Evolutionary conservation across 116 monocot species (phyloP).

Genomic region (Phalaenopsis hybrid): DNA sequence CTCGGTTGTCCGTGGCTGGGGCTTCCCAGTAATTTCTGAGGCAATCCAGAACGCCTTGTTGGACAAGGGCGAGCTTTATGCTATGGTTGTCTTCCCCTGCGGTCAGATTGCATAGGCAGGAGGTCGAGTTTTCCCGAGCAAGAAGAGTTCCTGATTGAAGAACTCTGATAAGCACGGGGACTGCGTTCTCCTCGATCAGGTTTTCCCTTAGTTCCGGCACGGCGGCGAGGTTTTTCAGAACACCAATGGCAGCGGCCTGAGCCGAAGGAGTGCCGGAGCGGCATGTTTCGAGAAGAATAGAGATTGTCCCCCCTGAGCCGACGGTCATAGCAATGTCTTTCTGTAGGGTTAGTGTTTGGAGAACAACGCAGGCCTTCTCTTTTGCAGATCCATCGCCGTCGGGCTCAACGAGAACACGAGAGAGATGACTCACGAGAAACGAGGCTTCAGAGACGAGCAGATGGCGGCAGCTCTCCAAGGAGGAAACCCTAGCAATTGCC

Average conservation of each 20-base stretch:
- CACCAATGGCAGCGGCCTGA: constrained; percentile 56
- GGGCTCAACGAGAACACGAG: constrained; percentile 33
- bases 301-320: constrained; percentile 39
- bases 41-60: constrained; percentile 40
- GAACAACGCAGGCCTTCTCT: constrained; percentile 46
- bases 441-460: constrained; percentile 38
- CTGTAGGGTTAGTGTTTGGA: constrained; percentile 34
- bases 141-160: constrained; percentile 41
- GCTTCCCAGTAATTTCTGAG: constrained; percentile 42
- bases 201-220: constrained; percentile 33
- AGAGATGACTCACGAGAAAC: constrained; percentile 40
- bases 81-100: constrained; percentile 19
- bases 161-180: constrained; percentile 36
- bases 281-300: constrained; percentile 46
- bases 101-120: constrained; percentile 58
- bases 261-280: constrained; percentile 51
- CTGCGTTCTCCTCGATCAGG: constrained; percentile 45
- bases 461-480: constrained; percentile 50
- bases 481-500: constrained; percentile 39
- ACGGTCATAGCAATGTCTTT: constrained; percentile 49
- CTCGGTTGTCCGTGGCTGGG: constrained; percentile 11
- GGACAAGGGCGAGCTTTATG: constrained; percentile 40
- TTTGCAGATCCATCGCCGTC: constrained; percentile 26
- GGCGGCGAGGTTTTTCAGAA: constrained; percentile 58
- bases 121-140: constrained; percentile 52